Base-by-base conservation (phyloP, 2,329 filamentous ascomycete species). In the Aspergillus transmontanensis region DNA sequence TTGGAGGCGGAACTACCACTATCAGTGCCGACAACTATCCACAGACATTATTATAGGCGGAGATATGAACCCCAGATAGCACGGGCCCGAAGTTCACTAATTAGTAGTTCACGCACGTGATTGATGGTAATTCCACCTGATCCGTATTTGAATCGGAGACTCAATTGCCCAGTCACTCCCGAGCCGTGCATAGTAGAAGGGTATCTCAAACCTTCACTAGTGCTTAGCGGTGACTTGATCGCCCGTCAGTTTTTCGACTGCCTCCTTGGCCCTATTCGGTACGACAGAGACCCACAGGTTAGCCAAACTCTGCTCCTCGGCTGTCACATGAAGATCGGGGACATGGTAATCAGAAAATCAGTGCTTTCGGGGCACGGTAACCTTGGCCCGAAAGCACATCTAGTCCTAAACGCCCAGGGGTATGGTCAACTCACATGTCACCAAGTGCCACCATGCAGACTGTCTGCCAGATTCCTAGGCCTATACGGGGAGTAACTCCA, bases 391-490 rank as follows among this genome's bases (percentile, higher is more conserved):
- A 55, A 36, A 34, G 11, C 19, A 55, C 16, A 14, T 11, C 32
- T 26, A 9, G 28, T 14, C 21, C 12, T 55, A 6, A 9, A 55
- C 16, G n/a, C 39, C 39, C 23, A 11, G 23, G 45, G 30, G 32
- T 68, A 64, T 45, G 57, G 58, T 64, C 58, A 71, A 88, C 93
- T 85, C 83, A 96, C 93, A 96, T 94, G 83, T 98, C 95, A 82
- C 95, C 95, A 81, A 98, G 86, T 76, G 94, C 95, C 82, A 99
- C 95, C 95, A 99, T 99, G 87, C 95, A 99, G 76, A 99, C 91
- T 66, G 95, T 99, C 87, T 99, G 95, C 95, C 95, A 99, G 83
- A 99, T 88, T 77, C 95, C 90, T 68, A 99, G 89, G 72, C 94
- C 94, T 78, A 99, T 94, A 79, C 95, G 90, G 73, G 95, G 95